Evolutionary conservation across 495 filamentous ascomycete genomes (phyloP).

Genomic region (Penicillium turbatum): DNA sequence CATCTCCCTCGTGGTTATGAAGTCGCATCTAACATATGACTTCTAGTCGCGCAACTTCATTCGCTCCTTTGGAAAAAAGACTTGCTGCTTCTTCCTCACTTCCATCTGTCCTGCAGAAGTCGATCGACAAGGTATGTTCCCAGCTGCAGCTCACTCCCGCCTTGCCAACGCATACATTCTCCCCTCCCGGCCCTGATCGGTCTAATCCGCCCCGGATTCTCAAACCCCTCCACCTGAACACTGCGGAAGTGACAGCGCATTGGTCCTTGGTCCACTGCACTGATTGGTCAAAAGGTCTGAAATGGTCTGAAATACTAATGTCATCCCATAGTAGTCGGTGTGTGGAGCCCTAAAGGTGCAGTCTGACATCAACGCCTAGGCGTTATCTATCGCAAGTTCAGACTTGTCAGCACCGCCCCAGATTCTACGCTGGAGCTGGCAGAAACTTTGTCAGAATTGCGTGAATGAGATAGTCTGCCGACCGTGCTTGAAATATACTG

Average conservation of each 20-base stretch:
- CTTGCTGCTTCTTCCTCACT: slow-evolving; percentile 21
- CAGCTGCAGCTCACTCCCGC: slow-evolving; percentile 33
- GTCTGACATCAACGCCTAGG: slow-evolving; percentile 19
- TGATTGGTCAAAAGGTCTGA: slow-evolving; percentile 17
- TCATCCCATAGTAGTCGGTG: slow-evolving; percentile 22
- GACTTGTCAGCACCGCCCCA: slow-evolving; percentile 29
- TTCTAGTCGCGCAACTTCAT: slow-evolving; percentile 18
- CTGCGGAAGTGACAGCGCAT: slow-evolving; percentile 29
- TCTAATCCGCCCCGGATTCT: slow-evolving; percentile 30
- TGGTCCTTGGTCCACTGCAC: slow-evolving; percentile 15
- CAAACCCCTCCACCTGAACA: slow-evolving; percentile 20
- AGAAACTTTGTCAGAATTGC: slow-evolving; percentile 8
- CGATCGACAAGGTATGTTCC: slow-evolving; percentile 44
- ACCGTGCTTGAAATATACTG: slow-evolving; percentile 28
- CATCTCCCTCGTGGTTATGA: slow-evolving; percentile 3
- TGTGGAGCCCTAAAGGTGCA: slow-evolving; percentile 17
- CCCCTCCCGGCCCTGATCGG: slow-evolving; percentile 25
- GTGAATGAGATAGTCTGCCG: slow-evolving; percentile 27
- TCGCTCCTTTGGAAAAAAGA: slow-evolving; percentile 11
- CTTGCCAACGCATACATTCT: slow-evolving; percentile 51
- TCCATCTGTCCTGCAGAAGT: slow-evolving; percentile 26
- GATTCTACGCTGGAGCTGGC: slow-evolving; percentile 26
- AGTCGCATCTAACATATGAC: slow-evolving; percentile 17
- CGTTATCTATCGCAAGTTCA: slow-evolving; percentile 16
- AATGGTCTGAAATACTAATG: slow-evolving; percentile 27